Evolutionary conservation across 2,329 filamentous ascomycete species (phyloP).

Genomic region (Proliferodiscus dingleyae): DNA sequence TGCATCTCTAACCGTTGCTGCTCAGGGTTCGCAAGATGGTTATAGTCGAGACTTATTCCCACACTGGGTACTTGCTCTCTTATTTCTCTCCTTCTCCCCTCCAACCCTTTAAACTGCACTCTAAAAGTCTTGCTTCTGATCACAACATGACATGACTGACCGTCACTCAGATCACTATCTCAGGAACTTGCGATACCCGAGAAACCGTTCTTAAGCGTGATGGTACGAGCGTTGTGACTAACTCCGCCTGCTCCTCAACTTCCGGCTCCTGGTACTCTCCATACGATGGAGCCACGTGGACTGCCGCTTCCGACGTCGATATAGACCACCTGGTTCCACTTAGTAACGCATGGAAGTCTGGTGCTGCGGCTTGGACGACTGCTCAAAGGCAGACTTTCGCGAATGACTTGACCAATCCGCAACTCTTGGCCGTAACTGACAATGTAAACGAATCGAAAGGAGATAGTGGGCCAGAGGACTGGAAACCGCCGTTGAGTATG

Average conservation of each 20-base stretch:
- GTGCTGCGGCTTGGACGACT: slow-evolving; percentile 68
- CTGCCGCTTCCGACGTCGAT: slow-evolving; percentile 63
- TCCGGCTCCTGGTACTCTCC: slow-evolving; percentile 67
- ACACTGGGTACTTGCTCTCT: slow-evolving; percentile 46
- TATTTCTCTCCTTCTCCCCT: slow-evolving; percentile 3
- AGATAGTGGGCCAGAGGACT: slow-evolving; percentile 68
- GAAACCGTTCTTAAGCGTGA: slow-evolving; percentile 72
- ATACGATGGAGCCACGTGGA: slow-evolving; percentile 71
- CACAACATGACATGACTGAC: neutral
- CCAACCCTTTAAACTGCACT: neutral
- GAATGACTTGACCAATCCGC: slow-evolving; percentile 70
- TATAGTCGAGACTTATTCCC: slow-evolving; percentile 68
- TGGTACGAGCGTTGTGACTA: slow-evolving; percentile 56
- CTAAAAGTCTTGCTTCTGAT: neutral
- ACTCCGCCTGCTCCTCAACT: slow-evolving; percentile 55
- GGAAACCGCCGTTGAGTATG: slow-evolving; percentile 65
- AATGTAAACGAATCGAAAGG: slow-evolving; percentile 69
- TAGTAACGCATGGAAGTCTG: slow-evolving; percentile 77
- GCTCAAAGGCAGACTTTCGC: slow-evolving; percentile 63
- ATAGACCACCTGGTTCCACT: slow-evolving; percentile 83
- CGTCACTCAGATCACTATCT: slow-evolving; percentile 43
- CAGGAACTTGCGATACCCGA: slow-evolving; percentile 64
- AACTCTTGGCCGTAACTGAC: slow-evolving; percentile 75
- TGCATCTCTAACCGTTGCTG: slow-evolving; percentile 50
- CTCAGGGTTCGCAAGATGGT: slow-evolving; percentile 46